Percentiles rank a stretch among this genome's conserved stretches.
Evolutionary conservation across 495 filamentous ascomycete genomes (phyloP).

Genomic region (Aspergillus kassunensis): DNA sequence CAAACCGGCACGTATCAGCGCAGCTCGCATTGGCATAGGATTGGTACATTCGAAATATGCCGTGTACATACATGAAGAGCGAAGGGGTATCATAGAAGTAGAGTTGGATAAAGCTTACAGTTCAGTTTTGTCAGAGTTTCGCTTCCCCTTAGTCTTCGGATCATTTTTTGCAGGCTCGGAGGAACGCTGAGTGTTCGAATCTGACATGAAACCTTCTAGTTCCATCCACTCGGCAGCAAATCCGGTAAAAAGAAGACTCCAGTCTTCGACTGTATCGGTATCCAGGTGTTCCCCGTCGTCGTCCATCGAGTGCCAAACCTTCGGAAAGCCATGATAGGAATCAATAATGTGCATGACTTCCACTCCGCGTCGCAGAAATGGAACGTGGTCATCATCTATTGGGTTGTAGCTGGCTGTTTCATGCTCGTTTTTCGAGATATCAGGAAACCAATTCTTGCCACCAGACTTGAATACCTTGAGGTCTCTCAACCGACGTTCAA

Average conservation of each 20-base stretch:
- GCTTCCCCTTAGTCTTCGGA: conserved; percentile 8
- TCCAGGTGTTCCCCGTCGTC: conserved; percentile 90
- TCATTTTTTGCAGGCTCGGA: background rate
- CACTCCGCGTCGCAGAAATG: conserved; percentile 81
- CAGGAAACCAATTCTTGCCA: conserved; percentile 42
- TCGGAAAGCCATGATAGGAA: conserved; percentile 57
- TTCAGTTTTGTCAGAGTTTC: conserved; percentile 29
- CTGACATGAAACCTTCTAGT: conserved; percentile 62
- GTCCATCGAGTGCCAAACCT: conserved; percentile 78
- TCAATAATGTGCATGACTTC: conserved; percentile 87
- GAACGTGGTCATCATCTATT: conserved; percentile 84
- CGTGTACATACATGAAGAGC: conserved; percentile 3
- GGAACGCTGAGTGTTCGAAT: background rate
- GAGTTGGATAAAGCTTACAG: conserved; percentile 38
- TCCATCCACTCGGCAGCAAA: conserved; percentile 96
- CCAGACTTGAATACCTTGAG: conserved; percentile 50
- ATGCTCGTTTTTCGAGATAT: conserved; percentile 50
- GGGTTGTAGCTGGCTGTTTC: conserved; percentile 42
- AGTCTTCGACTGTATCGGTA: conserved; percentile 78
- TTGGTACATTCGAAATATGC: background rate
- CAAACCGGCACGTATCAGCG: conserved; percentile 4
- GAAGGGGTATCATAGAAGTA: conserved; percentile 11
- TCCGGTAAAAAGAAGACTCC: conserved; percentile 73
- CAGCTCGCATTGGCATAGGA: background rate
- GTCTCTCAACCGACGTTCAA: conserved; percentile 67